Conservation (phyloP, 2,329 filamentous ascomycete genomes). For the Fusarium napiforme region DNA sequence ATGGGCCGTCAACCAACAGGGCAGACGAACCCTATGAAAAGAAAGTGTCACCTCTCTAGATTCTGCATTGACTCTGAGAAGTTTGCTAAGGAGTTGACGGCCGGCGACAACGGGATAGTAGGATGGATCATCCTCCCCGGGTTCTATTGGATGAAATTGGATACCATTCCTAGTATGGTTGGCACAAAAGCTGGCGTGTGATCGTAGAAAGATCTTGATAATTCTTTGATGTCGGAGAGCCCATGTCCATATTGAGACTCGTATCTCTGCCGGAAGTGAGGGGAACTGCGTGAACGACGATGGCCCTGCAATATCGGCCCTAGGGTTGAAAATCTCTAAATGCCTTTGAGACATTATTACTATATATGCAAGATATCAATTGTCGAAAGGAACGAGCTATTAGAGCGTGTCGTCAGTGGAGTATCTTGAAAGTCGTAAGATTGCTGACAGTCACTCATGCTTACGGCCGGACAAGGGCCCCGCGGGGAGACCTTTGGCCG, state of each 20-base stretch:
- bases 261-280: neutral
- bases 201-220: neutral
- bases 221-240: neutral
- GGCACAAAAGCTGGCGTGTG: neutral
- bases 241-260: neutral
- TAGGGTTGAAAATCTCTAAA: neutral
- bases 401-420: neutral
- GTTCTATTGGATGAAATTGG: too few relatives aligned
- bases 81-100: neutral
- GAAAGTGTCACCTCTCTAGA: neutral
- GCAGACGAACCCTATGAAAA: neutral
- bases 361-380: neutral
- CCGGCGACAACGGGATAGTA: neutral
- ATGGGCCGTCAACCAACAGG: neutral
- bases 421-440: neutral
- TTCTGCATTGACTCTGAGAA: neutral
- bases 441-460: neutral
- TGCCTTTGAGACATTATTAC: neutral
- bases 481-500: neutral
- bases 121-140: neutral
- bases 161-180: neutral
- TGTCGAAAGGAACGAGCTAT: neutral
- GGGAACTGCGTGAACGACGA: neutral
- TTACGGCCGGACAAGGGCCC: neutral
- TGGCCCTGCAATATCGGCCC: fast-evolving